Evolutionary conservation across 1,139 yeast species (phyloP).

Genomic region (Arxiozyma bovina): DNA sequence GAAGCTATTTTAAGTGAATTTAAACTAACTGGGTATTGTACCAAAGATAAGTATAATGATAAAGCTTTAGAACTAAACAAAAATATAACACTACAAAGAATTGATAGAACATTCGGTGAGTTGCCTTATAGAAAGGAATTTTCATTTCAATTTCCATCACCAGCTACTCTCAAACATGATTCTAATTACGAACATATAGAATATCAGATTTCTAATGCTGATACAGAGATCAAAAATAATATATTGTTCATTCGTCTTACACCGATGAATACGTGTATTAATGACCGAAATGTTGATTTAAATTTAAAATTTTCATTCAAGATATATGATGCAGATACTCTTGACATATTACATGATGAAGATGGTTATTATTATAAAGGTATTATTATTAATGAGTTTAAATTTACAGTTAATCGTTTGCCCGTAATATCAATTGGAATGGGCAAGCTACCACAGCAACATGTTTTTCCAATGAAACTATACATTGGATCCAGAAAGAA

Average conservation of each 20-base stretch:
- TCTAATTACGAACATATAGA: conserved; percentile 2
- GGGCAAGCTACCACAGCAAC: conserved; percentile 7
- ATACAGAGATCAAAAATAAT: conserved; percentile 7
- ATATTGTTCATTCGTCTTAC: conserved; percentile 15
- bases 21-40: conserved; percentile 6
- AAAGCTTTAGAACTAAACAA: background rate
- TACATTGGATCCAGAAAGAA: conserved; percentile 10
- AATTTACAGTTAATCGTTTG: conserved; percentile 8
- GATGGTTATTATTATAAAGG: conserved; percentile 7
- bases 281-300: background rate
- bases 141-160: background rate
- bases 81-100: conserved; percentile 2
- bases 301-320: conserved; percentile 18
- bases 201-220: conserved; percentile 11
- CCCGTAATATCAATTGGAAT: conserved; percentile 12
- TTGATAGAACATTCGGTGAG: conserved; percentile 14
- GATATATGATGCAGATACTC: conserved; percentile 22
- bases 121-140: conserved; percentile 10
- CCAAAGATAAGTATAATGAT: background rate
- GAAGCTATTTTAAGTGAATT: conserved; percentile 3
- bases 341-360: conserved; percentile 11
- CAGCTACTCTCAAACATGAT: conserved; percentile 8
- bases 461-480: background rate
- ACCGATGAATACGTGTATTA: conserved; percentile 3
- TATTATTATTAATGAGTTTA: conserved; percentile 11